phyloP scores from a whole-genome alignment of 805 yeast genomes.

The Yamadazyma sp. region DNA sequence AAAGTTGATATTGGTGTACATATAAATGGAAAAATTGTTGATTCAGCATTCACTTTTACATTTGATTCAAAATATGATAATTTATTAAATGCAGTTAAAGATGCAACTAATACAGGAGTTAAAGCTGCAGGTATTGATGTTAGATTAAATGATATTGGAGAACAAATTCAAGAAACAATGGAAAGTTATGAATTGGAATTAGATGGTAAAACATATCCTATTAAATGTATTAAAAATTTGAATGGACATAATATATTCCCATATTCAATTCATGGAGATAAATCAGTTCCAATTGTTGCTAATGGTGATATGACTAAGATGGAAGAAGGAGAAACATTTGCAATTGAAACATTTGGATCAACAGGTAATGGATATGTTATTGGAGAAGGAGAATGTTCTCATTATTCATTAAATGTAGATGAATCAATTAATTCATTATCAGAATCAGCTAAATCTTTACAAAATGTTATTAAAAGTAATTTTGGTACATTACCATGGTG shows the following conservation, averaged over 20 bases:
- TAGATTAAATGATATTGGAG: constrained; percentile 92
- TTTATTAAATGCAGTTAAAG: constrained; percentile 79
- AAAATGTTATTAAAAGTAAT: constrained; percentile 67
- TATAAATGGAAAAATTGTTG: constrained; percentile 89
- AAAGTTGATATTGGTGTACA: constrained; percentile 97
- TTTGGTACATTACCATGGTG: constrained; percentile 98
- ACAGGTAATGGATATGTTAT: constrained; percentile 93
- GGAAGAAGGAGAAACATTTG: constrained; percentile 98
- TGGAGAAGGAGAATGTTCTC: constrained; percentile 89
- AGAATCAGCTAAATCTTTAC: constrained; percentile 65
- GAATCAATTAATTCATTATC: constrained; percentile 44
- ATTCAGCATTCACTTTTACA: constrained; percentile 90
- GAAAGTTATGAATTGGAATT: constrained; percentile 92
- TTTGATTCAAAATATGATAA: constrained; percentile 82
- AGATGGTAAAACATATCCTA: constrained; percentile 79
- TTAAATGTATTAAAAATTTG: constrained; percentile 86
- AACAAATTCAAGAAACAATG: constrained; percentile 95
- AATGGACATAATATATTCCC: constrained; percentile 92
- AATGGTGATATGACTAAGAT: constrained; percentile 92
- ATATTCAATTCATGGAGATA: constrained; percentile 87
- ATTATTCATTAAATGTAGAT: constrained; percentile 68
- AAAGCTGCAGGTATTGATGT: constrained; percentile 95
- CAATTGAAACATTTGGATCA: constrained; percentile 96
- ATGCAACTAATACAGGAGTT: constrained; percentile 92
- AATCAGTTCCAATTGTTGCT: constrained; percentile 93